Percentiles rank a stretch among this genome's conserved stretches.
These are phyloP conservation scores for Russula virescens DNA, from an alignment of 768 basidiomycete species.

Conservation along the genomic window DNA sequence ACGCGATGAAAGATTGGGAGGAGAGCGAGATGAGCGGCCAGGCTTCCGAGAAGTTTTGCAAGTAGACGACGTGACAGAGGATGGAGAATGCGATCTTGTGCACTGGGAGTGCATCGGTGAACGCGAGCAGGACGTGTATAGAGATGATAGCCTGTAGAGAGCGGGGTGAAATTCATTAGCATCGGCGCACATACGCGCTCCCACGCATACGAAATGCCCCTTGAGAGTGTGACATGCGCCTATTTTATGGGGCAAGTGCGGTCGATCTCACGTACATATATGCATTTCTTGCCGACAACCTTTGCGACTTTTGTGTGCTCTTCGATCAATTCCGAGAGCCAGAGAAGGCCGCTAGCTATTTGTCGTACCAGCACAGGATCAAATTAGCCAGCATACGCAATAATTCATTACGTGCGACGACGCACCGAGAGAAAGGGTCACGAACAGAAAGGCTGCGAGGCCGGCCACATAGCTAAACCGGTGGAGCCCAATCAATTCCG, in stretches of 20 bases:
- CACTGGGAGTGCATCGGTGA: slow-evolving; percentile 77
- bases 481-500: neutral
- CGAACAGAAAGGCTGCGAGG: slow-evolving; percentile 75
- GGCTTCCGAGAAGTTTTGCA: slow-evolving; percentile 81
- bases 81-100: slow-evolving; percentile 73
- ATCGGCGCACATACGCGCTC: neutral
- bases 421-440: slow-evolving; percentile 86
- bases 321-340: slow-evolving; percentile 93
- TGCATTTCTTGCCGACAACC: slow-evolving; percentile 72
- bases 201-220: too few species aligned
- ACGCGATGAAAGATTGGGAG: slow-evolving; percentile 77
- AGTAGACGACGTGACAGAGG: slow-evolving; percentile 79
- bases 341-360: slow-evolving; percentile 86
- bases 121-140: slow-evolving; percentile 70
- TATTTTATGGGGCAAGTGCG: neutral
- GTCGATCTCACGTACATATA: slow-evolving; percentile 58
- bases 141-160: slow-evolving; percentile 60
- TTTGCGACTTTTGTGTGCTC: slow-evolving; percentile 86
- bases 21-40: slow-evolving; percentile 95
- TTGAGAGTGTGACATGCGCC: too few species aligned
- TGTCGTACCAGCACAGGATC: neutral
- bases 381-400: neutral
- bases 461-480: slow-evolving; percentile 63
- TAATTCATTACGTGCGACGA: neutral
- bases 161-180: too few species aligned